Percentiles rank a stretch among this genome's conserved stretches.
These are phyloP conservation scores for Neurospora sp. DNA, from an alignment of 495 filamentous ascomycete species.

Conservation along the genomic window DNA sequence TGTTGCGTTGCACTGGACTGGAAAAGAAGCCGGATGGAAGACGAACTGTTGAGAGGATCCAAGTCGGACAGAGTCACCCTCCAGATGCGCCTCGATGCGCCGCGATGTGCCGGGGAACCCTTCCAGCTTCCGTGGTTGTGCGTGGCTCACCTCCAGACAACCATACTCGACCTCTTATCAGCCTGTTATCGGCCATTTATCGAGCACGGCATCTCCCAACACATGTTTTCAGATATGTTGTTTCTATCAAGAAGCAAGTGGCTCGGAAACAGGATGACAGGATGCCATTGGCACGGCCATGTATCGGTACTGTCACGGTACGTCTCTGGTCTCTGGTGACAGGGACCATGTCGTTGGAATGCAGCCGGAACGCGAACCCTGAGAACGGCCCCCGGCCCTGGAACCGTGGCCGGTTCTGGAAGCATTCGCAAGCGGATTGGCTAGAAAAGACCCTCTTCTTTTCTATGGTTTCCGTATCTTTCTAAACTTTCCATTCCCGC, in stretches of 20 bases:
- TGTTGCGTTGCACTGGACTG: not conserved
- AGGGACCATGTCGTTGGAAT: not conserved
- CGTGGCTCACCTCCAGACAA: not conserved
- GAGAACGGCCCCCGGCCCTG: not conserved
- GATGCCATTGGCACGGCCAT: not conserved
- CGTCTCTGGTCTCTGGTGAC: not conserved
- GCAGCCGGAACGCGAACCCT: not conserved
- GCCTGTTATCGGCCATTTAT: not conserved
- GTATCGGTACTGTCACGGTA: not conserved
- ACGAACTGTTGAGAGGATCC: not conserved
- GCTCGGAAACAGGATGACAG: not conserved
- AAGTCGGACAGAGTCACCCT: not conserved
- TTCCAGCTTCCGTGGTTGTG: not conserved
- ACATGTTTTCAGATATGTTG: not conserved
- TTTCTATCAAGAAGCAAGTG: not conserved
- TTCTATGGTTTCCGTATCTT: not conserved
- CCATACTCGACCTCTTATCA: not conserved
- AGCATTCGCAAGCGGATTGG: not conserved
- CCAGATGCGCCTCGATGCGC: not conserved
- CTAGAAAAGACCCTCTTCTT: not conserved
- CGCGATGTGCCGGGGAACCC: not conserved
- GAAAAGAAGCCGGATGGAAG: not conserved
- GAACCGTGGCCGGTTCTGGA: not conserved
- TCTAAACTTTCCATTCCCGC: not conserved
- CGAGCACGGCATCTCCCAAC: not conserved